Conservation (phyloP, 2,329 filamentous ascomycete genomes). For the Alternaria novae-zelandiae region DNA sequence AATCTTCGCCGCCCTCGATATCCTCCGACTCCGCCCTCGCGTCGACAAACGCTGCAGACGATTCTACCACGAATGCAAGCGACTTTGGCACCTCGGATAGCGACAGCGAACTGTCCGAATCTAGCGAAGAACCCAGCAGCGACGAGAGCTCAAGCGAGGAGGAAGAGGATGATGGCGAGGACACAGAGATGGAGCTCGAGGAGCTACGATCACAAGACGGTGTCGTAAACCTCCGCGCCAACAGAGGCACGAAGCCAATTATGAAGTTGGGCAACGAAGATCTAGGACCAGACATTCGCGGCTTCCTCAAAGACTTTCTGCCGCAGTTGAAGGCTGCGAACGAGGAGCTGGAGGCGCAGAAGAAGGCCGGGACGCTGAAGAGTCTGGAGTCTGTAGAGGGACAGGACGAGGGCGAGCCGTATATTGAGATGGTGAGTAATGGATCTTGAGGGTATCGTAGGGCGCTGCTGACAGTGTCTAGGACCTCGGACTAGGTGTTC, state of each 20-base stretch:
- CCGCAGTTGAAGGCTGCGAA: constrained; percentile 54
- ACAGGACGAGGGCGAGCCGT: constrained; percentile 36
- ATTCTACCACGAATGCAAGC: constrained; percentile 25
- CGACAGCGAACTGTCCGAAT: constrained; percentile 40
- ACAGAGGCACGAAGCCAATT: constrained; percentile 39
- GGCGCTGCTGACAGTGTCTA: constrained; percentile 19
- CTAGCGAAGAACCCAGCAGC: constrained; percentile 49
- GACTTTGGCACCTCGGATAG: constrained; percentile 26
- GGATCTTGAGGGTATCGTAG: not conserved
- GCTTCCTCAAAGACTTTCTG: constrained; percentile 51
- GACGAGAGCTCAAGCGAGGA: constrained; percentile 42
- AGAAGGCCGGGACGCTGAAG: constrained; percentile 47
- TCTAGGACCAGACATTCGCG: constrained; percentile 37
- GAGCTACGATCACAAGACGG: constrained; percentile 11
- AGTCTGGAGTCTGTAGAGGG: constrained; percentile 36
- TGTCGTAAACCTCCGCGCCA: constrained; percentile 38
- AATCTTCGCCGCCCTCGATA: constrained; percentile 27
- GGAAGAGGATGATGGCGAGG: constrained; percentile 26
- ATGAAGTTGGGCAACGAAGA: constrained; percentile 38
- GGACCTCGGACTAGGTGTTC: constrained; percentile 56
- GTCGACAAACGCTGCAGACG: constrained; percentile 21
- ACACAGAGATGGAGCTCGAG: constrained; percentile 10
- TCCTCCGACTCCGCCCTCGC: constrained; percentile 27
- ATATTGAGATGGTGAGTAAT: constrained; percentile 51
- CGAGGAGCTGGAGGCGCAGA: constrained; percentile 50